Base-by-base conservation (phyloP, 169 alveolate genomes). In the Ichthyophthirius multifiliis region DNA sequence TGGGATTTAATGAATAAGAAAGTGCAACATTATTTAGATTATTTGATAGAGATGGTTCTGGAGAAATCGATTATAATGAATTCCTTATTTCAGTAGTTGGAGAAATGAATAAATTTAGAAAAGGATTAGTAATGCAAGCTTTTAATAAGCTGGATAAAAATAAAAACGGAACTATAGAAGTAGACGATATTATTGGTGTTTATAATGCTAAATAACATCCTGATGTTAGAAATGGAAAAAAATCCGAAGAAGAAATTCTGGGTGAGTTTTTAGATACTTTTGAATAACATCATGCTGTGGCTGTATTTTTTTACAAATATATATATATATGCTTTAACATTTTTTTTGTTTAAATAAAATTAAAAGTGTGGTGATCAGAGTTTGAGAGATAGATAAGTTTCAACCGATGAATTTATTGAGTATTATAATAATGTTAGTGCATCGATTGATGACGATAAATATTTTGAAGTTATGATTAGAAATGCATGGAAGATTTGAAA, bases 261-360 rank as follows among this genome's bases (percentile, higher is more conserved):
- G 89, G 87, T 43, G 97, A 93, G 75, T 93, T 93, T 65, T 63
- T 90, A 35, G 97, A 93, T 65, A 86, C 93, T 35, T 90, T 93
- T 64, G 95, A 89, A 65, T 15, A 55, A 6, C 92, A 90, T 39
- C 90, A 90, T 77, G 67, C 67, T 62, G 30, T 75, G 0, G 37
- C 12, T 37, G 62, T 37, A 75, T 32, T 7, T 23, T 18, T 10
- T 20, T 55, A 27, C 7, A 3, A 2, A 18, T 18, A 16, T 1
- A 13, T 1, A 13, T 47, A 20, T 47, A 47, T 9, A 18, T 16
- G 20, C 18, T 18, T 48, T 20, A 4, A 48, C 20, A n/a, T 44
- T 37, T 23, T 4, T 16, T 23, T 9, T 5, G 35, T 65, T 20
- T 15, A 16, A 47, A 20, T 16, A 43, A 78, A 83, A 78, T 63